phyloP scores from a whole-genome alignment of 2,329 filamentous ascomycete genomes.

The Neopestalotiopsis sp. region DNA sequence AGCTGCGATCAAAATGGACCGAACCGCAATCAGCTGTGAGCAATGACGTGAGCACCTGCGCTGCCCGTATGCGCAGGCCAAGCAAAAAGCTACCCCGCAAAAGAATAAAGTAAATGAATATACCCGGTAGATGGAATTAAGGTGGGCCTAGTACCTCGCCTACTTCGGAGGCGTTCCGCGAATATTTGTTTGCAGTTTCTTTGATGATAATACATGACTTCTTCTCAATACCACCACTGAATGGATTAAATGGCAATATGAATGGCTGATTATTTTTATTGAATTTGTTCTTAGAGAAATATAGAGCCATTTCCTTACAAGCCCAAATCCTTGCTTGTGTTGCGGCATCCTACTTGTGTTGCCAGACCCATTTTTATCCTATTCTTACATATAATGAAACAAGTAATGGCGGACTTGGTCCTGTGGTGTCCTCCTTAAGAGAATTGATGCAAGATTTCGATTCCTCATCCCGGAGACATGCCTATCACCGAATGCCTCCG shows the following conservation, averaged over 20 bases:
- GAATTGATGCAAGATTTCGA: neutral
- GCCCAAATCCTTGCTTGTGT: neutral
- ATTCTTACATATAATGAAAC: slow-evolving; percentile 18
- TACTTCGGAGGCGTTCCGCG: neutral
- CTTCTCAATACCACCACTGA: neutral
- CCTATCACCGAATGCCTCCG: neutral
- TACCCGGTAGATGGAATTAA: slow-evolving; percentile 10
- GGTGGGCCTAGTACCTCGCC: neutral
- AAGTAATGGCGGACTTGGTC: neutral
- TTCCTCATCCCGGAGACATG: neutral
- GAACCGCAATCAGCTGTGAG: neutral
- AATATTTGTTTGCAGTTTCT: too few relatives aligned
- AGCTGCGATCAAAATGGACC: neutral
- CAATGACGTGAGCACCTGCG: slow-evolving; percentile 1
- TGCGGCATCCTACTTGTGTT: neutral
- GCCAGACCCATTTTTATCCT: slow-evolving; percentile 2
- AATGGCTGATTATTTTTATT: neutral
- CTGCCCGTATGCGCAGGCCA: neutral
- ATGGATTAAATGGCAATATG: neutral
- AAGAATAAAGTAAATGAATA: neutral
- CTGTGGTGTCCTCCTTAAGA: neutral
- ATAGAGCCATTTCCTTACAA: neutral
- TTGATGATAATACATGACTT: too few relatives aligned
- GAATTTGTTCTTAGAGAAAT: neutral
- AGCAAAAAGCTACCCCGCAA: slow-evolving; percentile 16